Evolutionary conservation across 306 rosid genomes (phyloP).

Genomic region (Casuarina glauca): DNA sequence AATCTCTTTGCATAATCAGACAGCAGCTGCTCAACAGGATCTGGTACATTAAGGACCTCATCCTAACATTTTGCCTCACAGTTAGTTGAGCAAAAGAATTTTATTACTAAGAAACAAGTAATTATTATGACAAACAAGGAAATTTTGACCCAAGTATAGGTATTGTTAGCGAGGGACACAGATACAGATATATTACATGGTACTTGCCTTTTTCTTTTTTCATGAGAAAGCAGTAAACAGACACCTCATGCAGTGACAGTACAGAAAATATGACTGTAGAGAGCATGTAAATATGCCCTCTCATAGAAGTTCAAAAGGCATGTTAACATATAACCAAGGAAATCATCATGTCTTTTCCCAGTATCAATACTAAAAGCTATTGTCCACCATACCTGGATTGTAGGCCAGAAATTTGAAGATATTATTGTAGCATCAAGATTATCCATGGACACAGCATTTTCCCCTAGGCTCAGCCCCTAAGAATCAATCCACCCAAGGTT

Average conservation of each 20-base stretch:
- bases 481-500: constrained; percentile 21
- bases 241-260: constrained; percentile 12
- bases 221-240: constrained; percentile 2
- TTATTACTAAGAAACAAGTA: constrained; percentile 14
- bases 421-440: constrained; percentile 65
- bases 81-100: constrained; percentile 29
- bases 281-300: not conserved
- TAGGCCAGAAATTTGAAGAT: constrained; percentile 98
- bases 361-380: not conserved
- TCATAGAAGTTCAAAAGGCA: not conserved
- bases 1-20: constrained; percentile 87
- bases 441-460: constrained; percentile 63
- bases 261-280: not conserved
- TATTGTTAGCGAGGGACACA: not conserved
- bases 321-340: not conserved
- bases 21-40: constrained; percentile 71
- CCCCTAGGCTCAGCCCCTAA: constrained; percentile 48
- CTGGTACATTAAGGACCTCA: constrained; percentile 68
- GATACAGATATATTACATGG: not conserved
- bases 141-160: not conserved
- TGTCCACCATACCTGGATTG: constrained; percentile 67
- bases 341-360: not conserved
- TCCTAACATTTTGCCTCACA: constrained; percentile 55
- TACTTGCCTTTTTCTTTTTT: not conserved
- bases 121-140: constrained; percentile 5